Base-by-base conservation (phyloP, 169 alveolate genomes). In the Perkinsus olseni region DNA sequence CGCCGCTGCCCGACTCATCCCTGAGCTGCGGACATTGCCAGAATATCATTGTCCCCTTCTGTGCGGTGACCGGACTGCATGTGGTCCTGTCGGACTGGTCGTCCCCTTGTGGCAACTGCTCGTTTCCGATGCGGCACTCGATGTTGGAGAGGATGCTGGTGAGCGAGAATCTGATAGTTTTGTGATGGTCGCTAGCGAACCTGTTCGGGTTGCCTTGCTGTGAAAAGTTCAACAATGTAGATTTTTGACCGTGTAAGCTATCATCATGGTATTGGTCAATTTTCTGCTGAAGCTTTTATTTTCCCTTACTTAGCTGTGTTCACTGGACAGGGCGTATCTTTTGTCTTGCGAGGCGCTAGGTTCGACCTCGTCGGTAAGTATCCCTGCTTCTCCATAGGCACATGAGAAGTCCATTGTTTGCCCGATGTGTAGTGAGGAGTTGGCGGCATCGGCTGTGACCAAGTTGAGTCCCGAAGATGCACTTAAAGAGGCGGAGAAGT, bases 21-120 rank as follows among this genome's bases (percentile, higher is more conserved):
- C 94, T 97, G 0, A 97, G 96, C 62, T 97, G 98, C 92, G 95
- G 96, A 13, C 93, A 95, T 45, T 97, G 98, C 93, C 96, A 97
- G 91, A 97, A 97, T 92, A 94, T n/a, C n/a, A n/a, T 93, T 62
- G 95, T 97, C 28, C 98, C 98, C 20, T 97, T 95, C 92, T 97
- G 98, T 94, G 93, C 96, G 51, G 98, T 98, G 11, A 95, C 97
- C 36, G 98, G 98, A 91, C 96, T 96, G 93, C 98, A 97, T 94
- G 96, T 97, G 95, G 92, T 95, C 3, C 74, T 97, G 50, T 93
- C 93, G 28, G 95, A 96, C 38, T 96, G 97, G 95, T 92, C 96
- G 45, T 13, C 36, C 8, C 92, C 92, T 36, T 96, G 98, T 91
- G 98, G 98, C 0, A 90, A 93, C 38, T 97, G 98, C 39, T 94